phyloP scores from a whole-genome alignment of 75 land plant species.

The Gnetum montanum region DNA sequence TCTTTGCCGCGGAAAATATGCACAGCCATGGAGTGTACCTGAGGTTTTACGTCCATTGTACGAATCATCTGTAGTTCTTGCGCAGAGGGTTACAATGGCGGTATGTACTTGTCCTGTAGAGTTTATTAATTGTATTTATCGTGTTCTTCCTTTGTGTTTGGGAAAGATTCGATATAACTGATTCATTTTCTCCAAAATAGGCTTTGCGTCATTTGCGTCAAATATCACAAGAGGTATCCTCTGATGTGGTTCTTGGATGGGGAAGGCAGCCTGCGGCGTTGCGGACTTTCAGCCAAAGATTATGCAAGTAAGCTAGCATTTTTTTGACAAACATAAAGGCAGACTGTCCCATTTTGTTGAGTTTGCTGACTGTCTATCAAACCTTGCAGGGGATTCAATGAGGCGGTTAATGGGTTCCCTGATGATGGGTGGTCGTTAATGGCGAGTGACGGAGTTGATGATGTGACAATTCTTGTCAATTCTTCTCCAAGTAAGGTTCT shows the following conservation, averaged over 20 bases:
- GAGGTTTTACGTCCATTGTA: conserved; percentile 97
- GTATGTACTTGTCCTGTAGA: conserved; percentile 20
- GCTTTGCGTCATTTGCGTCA: conserved; percentile 63
- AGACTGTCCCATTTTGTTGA: background rate
- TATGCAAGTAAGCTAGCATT: conserved; percentile 36
- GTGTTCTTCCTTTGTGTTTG: background rate
- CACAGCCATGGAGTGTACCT: conserved; percentile 80
- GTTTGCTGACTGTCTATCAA: conserved; percentile 1
- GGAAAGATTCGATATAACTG: background rate
- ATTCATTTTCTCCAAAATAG: conserved; percentile 15
- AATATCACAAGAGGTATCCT: conserved; percentile 55
- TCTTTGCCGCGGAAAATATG: conserved; percentile 1
- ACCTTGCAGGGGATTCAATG: conserved; percentile 93
- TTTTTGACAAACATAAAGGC: no score
- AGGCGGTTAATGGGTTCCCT: conserved; percentile 90
- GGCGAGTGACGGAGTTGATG: conserved; percentile 83
- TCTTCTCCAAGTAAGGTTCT: conserved; percentile 51
- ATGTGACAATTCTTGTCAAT: conserved; percentile 76
- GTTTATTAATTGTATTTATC: background rate
- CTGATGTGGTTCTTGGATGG: conserved; percentile 31
- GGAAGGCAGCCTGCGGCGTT: conserved; percentile 70
- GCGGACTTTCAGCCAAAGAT: conserved; percentile 57
- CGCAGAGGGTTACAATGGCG: conserved; percentile 87
- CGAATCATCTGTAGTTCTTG: conserved; percentile 82
- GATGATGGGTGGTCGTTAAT: conserved; percentile 99